phyloP scores from a whole-genome alignment of 495 filamentous ascomycete species.

The Usnea hakonensis region DNA sequence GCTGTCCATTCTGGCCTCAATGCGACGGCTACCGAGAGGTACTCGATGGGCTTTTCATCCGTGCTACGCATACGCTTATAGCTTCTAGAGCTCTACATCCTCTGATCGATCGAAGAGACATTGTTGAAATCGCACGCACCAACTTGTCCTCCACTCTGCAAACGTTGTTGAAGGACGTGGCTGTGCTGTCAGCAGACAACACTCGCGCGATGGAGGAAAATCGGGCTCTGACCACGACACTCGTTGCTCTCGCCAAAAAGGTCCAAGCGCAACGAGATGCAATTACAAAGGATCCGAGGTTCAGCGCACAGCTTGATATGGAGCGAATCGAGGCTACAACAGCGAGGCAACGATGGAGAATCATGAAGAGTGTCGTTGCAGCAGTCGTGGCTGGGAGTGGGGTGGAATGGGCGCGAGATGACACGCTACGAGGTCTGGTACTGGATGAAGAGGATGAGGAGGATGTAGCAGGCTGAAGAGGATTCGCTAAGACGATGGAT shows the following conservation, averaged over 20 bases:
- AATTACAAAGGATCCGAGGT: constrained; percentile 40
- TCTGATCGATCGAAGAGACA: constrained; percentile 59
- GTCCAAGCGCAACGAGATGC: constrained; percentile 45
- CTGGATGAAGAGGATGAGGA: constrained; percentile 64
- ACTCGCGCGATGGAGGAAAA: constrained; percentile 50
- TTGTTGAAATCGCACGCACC: constrained; percentile 51
- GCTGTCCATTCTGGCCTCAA: constrained; percentile 63
- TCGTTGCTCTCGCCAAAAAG: constrained; percentile 54
- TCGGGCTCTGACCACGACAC: constrained; percentile 48
- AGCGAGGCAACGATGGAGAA: constrained; percentile 57
- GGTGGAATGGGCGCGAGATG: constrained; percentile 71
- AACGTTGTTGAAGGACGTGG: constrained; percentile 40
- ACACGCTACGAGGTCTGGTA: constrained; percentile 60
- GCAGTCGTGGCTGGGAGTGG: constrained; percentile 76
- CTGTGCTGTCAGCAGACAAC: constrained; percentile 48
- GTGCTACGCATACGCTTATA: constrained; percentile 13
- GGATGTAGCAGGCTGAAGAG: constrained; percentile 33
- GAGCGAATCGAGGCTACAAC: constrained; percentile 49
- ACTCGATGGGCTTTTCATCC: constrained; percentile 16
- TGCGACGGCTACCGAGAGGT: constrained; percentile 62
- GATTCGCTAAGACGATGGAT: neutral
- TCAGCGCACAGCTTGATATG: constrained; percentile 45
- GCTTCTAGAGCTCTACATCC: constrained; percentile 53
- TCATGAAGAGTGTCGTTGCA: constrained; percentile 65
- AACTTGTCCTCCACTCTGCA: constrained; percentile 46